Evolutionary conservation across 2,329 filamentous ascomycete genomes (phyloP), one percentile per base, ranked within the genome.

Genomic region (Diaporthe eres): DNA sequence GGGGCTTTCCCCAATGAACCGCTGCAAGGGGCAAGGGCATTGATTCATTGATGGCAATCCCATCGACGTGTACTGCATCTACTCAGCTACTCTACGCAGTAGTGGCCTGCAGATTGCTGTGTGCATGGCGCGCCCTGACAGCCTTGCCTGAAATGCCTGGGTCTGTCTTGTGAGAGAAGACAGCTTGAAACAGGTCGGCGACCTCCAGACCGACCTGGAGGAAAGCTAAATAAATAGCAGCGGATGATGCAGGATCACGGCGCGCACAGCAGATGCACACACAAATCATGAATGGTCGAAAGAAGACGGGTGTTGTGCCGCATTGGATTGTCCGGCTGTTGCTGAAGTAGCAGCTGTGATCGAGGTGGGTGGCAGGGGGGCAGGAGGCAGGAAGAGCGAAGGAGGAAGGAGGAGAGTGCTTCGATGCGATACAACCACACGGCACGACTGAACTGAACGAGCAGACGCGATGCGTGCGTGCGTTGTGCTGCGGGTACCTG

Each of bases 151-250:
- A 53, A 70, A 4, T 70, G 65, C 49, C 65, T 15, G 65, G 65
- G 49, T 42, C 47, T 39, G 31, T 70, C 47, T 70, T 70, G 65
- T 70, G 65, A 70, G 65, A 37, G 60, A 57, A 55, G 60, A 34
- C 44, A 28, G 25, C 13, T 31, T 73, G 58, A 65, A 60, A 65
- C 71, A 55, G 71, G 71, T 63, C 71, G 58, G 58, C 58, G 71
- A 73, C 58, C 71, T 65, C 47, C 47, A 55, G 37, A 34, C 51
- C 58, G 71, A 65, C 71, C 58, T 63, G 47, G 71, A 63, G 71
- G 65, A 70, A 72, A 53, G 44, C 55, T 72, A 72, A 49, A 60
- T 60, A 65, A 57, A 73, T 73, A 73, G 58, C 44, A 73, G 71
- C 71, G 17, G 53, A 34, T 44, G 71, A 53, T 42, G 49, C 57